Base-by-base conservation (phyloP, 176 grass and related monocot genomes). In the Saccharum spontaneum region DNA sequence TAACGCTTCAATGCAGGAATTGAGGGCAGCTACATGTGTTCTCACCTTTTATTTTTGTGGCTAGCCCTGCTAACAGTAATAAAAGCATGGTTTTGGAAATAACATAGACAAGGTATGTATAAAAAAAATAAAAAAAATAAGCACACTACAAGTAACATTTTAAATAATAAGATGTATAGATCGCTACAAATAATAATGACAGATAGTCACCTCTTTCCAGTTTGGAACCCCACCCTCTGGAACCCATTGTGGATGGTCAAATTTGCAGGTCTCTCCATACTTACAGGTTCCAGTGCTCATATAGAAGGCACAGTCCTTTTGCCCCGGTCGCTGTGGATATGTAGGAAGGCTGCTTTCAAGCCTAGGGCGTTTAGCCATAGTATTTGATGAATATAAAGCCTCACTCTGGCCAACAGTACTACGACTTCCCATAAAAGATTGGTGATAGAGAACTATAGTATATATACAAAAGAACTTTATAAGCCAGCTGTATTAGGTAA, bases 201-300 rank as follows among this genome's bases (percentile, higher is more conserved):
- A 86, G 85, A 86, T 82, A 62, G 71, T 95, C 94, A 99, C 97
- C 97, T 99, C 94, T 99, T 94, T 96, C 94, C 97, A 99, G 60
- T 96, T 88, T 86, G 91, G 97, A 78, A 96, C 77, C 79, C 97
- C 94, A 86, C 88, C 90, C 79, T 91, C 84, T 75, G 91, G 97
- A 87, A 96, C 97, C 97, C 92, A 99, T 84, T 91, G 82, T 89
- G 97, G 97, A 91, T 99, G 97, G 63, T 99, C 91, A 76, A 94
- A 97, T 83, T 80, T 99, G 93, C 97, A 99, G 43, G 86, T 57
- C 33, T 80, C 94, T 94, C 90, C 94, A 88, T 73, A 97, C 49
- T 83, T 92, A 94, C 97, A 99, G 69, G 91, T 92, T 85, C 91
- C 89, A 65, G 78, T 99, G 90, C 87, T 89, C 97, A 99, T 97